Percentiles rank a stretch among this genome's conserved stretches.
Conservation (phyloP, 805 yeast genomes). For the Candida loeiensis region DNA sequence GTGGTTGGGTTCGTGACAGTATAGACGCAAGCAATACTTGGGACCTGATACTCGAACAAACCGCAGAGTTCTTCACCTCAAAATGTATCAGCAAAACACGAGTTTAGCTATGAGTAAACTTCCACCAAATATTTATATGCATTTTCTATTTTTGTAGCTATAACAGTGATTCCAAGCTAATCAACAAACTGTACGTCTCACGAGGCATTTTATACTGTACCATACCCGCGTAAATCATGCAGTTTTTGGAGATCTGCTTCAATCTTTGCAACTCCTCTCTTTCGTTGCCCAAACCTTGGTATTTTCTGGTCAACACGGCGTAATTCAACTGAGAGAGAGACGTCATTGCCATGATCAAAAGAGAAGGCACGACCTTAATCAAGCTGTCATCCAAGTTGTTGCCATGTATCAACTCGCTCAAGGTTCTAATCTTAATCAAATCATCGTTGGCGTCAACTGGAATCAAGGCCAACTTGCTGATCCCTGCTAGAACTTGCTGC, state of each 20-base stretch:
- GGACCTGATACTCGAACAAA: conserved; percentile 18
- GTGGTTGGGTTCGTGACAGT: conserved; percentile 63
- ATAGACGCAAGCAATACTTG: conserved; percentile 11
- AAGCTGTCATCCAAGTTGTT: conserved; percentile 63
- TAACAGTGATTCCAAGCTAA: conserved; percentile 54
- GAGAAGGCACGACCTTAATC: conserved; percentile 73
- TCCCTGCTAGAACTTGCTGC: conserved; percentile 52
- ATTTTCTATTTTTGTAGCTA: conserved; percentile 10
- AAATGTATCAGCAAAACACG: conserved; percentile 10
- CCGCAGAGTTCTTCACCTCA: conserved; percentile 26
- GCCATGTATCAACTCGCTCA: conserved; percentile 61
- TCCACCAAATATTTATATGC: neutral
- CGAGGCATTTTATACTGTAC: conserved; percentile 89
- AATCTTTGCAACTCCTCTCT: conserved; percentile 52
- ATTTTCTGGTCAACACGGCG: conserved; percentile 41
- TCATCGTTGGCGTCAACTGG: conserved; percentile 53
- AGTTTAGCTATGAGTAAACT: no score
- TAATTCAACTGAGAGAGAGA: conserved; percentile 59
- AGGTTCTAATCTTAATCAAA: conserved; percentile 55
- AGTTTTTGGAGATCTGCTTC: conserved; percentile 66
- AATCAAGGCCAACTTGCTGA: conserved; percentile 60
- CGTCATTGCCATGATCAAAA: conserved; percentile 78
- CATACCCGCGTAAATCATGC: conserved; percentile 94
- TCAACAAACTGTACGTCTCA: conserved; percentile 70
- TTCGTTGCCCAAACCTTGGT: conserved; percentile 44